Conservation (phyloP, 2,329 filamentous ascomycete genomes). For the Colletotrichum sp. region DNA sequence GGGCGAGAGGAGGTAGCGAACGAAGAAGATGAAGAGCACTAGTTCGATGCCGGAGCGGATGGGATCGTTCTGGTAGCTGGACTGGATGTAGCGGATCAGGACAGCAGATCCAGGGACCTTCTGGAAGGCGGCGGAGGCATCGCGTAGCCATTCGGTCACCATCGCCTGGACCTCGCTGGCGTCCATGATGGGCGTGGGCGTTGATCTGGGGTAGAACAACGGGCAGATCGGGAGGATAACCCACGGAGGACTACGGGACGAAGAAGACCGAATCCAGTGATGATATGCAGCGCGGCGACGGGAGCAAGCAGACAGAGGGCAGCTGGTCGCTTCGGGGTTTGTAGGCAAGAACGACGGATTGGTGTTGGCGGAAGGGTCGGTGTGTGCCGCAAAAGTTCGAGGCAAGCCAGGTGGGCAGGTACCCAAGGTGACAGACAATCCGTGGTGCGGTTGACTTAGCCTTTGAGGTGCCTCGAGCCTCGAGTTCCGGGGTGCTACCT, state of each 20-base stretch:
- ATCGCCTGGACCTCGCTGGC: slow-evolving; percentile 64
- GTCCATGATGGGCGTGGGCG: slow-evolving; percentile 55
- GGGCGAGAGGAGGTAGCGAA: slow-evolving; percentile 89
- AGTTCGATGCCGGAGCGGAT: slow-evolving; percentile 93
- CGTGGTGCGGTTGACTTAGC: background rate
- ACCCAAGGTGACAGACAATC: background rate
- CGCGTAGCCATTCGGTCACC: slow-evolving; percentile 55
- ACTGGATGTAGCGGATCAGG: slow-evolving; percentile 92
- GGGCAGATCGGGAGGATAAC: background rate
- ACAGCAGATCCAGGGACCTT: slow-evolving; percentile 94
- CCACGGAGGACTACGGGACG: background rate
- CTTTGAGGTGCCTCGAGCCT: background rate
- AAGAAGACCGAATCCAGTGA: background rate
- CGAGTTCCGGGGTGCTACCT: background rate
- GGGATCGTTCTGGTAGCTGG: slow-evolving; percentile 97
- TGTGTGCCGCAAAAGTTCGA: background rate
- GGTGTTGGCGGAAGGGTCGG: background rate
- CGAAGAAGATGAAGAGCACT: slow-evolving; percentile 92
- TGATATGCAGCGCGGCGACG: background rate
- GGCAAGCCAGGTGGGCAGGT: background rate
- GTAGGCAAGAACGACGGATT: background rate
- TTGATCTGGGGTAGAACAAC: background rate
- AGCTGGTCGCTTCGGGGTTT: background rate
- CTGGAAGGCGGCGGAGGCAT: slow-evolving; percentile 73
- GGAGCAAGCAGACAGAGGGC: background rate